Evolutionary conservation across 352 stramenopile species (phyloP), one percentile per base, ranked within the genome.

Genomic region (Aphanomyces euteiches): DNA sequence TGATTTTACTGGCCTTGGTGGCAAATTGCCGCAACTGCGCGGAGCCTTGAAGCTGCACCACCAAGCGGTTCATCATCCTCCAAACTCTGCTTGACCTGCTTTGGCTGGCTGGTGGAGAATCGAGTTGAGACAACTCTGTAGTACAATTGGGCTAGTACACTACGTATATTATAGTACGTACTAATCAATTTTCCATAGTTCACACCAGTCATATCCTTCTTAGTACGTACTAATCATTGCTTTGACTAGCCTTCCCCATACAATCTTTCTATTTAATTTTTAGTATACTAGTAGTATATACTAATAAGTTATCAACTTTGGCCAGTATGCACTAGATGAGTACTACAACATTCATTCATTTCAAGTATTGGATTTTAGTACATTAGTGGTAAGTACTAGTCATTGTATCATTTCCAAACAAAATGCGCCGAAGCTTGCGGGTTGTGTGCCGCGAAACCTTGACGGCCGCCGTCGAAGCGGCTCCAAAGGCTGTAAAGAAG

Each of bases 21-120:
- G 84, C 83, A 56, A 92, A 82, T 13, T 73, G 59, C 57, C 84
- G 85, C 56, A 70, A 39, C 60, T 79, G 73, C 74, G 75, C 61
- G 56, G 77, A 72, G 19, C 72, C 37, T 3, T 61, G 12, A 45
- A 67, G 15, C 38, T 21, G 37, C 3, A 58, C 34, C 19, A 70
- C 6, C 21, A 70, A 43, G 37, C 64, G 64, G 17, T 70, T 47
- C 64, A 70, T 70, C 64, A 61, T 61, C 6, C 10, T 50, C 43
- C 10, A n/a, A 50, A n/a, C 43, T n/a, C 43, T 12, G 10, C 10
- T 58, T 1, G 17, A 58, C 17, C 21, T 17, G 43, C 10, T n/a
- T 58, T 17, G 54, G 43, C 39, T 61, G 43, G 54, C 54, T 61
- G 54, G 54, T 61, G 54, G 54, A 61, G 54, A 61, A 61, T 37